Evolutionary conservation across 2,329 filamentous ascomycete genomes (phyloP).

Genomic region (Karstenula rhodostoma): DNA sequence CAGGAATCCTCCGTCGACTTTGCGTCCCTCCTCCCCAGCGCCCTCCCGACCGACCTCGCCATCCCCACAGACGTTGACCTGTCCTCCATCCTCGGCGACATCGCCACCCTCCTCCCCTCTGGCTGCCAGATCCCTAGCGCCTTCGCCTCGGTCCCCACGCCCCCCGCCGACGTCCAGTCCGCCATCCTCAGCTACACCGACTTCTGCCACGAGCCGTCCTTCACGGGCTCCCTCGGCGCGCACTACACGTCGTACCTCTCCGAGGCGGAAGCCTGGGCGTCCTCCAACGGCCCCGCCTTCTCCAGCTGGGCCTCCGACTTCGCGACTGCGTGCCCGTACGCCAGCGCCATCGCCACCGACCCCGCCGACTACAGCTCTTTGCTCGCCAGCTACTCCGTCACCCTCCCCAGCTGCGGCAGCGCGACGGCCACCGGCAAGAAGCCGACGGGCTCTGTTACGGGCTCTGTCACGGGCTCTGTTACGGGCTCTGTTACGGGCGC

Average conservation of each 20-base stretch:
- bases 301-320: slow-evolving; percentile 8
- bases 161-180: slow-evolving; percentile 10
- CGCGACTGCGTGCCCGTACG: slow-evolving; percentile 15
- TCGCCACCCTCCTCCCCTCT: slow-evolving; percentile 5
- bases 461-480: background rate
- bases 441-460: background rate
- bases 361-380: background rate
- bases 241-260: slow-evolving; percentile 16
- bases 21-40: background rate
- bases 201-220: slow-evolving; percentile 9
- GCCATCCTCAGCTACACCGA: slow-evolving; percentile 12
- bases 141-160: slow-evolving; percentile 1
- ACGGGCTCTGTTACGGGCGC: background rate
- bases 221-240: slow-evolving; percentile 13
- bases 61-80: slow-evolving; percentile 4
- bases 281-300: slow-evolving; percentile 5
- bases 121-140: slow-evolving; percentile 7
- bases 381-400: slow-evolving; percentile 2
- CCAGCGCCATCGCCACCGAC: background rate
- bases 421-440: background rate
- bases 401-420: background rate
- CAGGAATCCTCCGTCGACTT: slow-evolving; percentile 10
- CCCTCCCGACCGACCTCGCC: slow-evolving; percentile 6
- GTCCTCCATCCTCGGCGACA: slow-evolving; percentile 1
- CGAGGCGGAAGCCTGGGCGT: slow-evolving; percentile 7